Evolutionary conservation across 2,329 filamentous ascomycete species (phyloP).

Genomic region (Cercospora beticola): DNA sequence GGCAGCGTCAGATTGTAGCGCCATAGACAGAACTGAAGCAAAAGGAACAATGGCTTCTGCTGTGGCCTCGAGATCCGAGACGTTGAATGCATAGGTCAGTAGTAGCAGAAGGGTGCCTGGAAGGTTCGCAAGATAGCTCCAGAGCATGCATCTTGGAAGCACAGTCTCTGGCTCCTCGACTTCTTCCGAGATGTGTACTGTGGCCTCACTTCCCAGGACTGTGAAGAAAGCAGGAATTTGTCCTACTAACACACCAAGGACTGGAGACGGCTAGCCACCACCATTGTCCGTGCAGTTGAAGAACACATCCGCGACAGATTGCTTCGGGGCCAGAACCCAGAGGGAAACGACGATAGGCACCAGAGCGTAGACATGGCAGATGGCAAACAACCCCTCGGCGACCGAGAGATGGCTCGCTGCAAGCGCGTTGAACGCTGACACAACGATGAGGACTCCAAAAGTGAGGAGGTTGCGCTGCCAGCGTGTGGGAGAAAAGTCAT

Average conservation of each 20-base stretch:
- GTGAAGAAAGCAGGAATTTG: constrained; percentile 36
- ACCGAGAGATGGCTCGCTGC: constrained; percentile 32
- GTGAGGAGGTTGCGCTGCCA: constrained; percentile 33
- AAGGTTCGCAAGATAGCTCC: constrained; percentile 40
- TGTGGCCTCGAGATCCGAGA: constrained; percentile 36
- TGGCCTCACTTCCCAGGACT: constrained; percentile 39
- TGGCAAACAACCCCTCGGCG: constrained; percentile 35
- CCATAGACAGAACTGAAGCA: constrained; percentile 38
- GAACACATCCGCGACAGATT: constrained; percentile 29
- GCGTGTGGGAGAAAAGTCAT: constrained; percentile 18
- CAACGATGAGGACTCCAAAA: constrained; percentile 25
- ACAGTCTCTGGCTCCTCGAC: constrained; percentile 44
- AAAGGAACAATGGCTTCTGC: constrained; percentile 34
- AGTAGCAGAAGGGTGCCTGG: constrained; percentile 33
- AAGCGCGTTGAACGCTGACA: constrained; percentile 35
- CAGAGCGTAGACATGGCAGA: constrained; percentile 37
- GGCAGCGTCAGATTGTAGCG: constrained; percentile 31
- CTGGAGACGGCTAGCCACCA: constrained; percentile 42
- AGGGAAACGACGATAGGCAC: constrained; percentile 36
- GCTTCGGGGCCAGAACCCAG: constrained; percentile 30
- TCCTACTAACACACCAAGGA: constrained; percentile 42
- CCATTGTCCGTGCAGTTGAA: constrained; percentile 41
- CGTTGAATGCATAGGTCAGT: constrained; percentile 40
- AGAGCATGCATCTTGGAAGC: constrained; percentile 45
- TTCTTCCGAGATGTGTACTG: constrained; percentile 47